Evolutionary conservation across 2,329 filamentous ascomycete genomes (phyloP).

Genomic region (Aschersonia sp.): DNA sequence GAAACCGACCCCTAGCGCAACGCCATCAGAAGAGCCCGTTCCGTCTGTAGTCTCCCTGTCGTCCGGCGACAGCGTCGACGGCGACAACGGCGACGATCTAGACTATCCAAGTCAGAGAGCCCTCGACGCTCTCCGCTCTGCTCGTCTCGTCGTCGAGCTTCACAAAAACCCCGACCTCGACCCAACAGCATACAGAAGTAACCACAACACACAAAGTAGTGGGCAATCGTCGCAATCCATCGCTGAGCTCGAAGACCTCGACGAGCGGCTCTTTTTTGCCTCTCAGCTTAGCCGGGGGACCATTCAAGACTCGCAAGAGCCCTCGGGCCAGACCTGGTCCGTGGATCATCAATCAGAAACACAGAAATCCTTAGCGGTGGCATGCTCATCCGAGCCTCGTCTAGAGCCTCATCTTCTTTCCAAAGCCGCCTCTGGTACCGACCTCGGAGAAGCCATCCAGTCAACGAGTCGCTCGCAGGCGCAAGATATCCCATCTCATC

Average conservation of each 20-base stretch:
- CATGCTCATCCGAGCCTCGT: too few species aligned
- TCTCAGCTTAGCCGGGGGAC: conserved; percentile 19
- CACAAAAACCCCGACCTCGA: conserved; percentile 17
- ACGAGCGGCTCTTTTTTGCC: conserved; percentile 15
- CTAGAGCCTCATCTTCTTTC: neutral
- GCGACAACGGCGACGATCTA: neutral
- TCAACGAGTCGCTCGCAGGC: neutral
- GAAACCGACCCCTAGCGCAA: conserved; percentile 8
- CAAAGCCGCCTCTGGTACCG: neutral
- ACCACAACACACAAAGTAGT: conserved; percentile 14
- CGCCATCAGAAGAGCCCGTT: conserved; percentile 15
- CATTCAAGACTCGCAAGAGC: conserved; percentile 30
- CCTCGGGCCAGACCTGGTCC: conserved; percentile 11
- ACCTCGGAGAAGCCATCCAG: neutral
- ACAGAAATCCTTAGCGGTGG: too few species aligned
- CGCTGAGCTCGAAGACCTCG: conserved; percentile 20
- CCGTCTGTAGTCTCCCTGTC: conserved; percentile 14
- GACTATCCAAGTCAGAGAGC: neutral
- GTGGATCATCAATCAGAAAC: conserved; percentile 1
- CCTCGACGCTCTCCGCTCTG: neutral
- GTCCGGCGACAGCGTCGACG: conserved; percentile 10
- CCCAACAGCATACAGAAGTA: conserved; percentile 18
- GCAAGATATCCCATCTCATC: conserved; percentile 10
- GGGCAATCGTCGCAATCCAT: conserved; percentile 16
- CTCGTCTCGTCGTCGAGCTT: conserved; percentile 15